Evolutionary conservation across 164 flowering plant genomes (phyloP).

Genomic region (Taxillus chinensis): DNA sequence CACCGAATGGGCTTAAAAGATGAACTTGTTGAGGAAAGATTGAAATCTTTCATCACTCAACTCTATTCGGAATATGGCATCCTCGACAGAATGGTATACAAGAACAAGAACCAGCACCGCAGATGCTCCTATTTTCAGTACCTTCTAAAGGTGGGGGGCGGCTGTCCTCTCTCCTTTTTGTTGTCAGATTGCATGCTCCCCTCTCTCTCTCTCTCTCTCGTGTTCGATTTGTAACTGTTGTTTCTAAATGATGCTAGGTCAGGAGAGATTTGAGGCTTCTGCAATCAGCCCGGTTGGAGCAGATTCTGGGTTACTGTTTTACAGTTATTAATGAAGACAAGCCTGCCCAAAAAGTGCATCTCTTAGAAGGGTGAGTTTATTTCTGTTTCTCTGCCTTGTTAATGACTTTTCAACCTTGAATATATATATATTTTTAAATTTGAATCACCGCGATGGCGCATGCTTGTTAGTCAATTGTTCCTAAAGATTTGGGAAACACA

Average conservation of each 20-base stretch:
- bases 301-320: conserved; percentile 39
- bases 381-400: background rate
- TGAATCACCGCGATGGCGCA: too few species aligned
- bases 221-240: background rate
- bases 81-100: conserved; percentile 59
- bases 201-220: background rate
- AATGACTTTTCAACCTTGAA: too few species aligned
- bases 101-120: conserved; percentile 77
- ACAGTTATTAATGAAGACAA: conserved; percentile 43
- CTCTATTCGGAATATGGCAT: conserved; percentile 43
- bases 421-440: too few species aligned
- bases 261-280: conserved; percentile 74
- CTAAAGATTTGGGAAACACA: too few species aligned
- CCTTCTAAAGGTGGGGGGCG: conserved; percentile 41
- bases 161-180: too few species aligned
- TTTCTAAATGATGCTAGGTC: conserved; percentile 29
- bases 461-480: too few species aligned
- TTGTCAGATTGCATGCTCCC: too few species aligned
- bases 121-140: conserved; percentile 57
- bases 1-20: conserved; percentile 22
- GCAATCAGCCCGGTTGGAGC: conserved; percentile 48
- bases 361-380: conserved; percentile 49
- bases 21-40: conserved; percentile 27
- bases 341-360: conserved; percentile 46
- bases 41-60: conserved; percentile 34